A percentile compares a stretch with the other conserved stretches of the same genome.
Evolutionary conservation across 2,329 filamentous ascomycete genomes (phyloP).

Genomic region (Zasmidium cellare): DNA sequence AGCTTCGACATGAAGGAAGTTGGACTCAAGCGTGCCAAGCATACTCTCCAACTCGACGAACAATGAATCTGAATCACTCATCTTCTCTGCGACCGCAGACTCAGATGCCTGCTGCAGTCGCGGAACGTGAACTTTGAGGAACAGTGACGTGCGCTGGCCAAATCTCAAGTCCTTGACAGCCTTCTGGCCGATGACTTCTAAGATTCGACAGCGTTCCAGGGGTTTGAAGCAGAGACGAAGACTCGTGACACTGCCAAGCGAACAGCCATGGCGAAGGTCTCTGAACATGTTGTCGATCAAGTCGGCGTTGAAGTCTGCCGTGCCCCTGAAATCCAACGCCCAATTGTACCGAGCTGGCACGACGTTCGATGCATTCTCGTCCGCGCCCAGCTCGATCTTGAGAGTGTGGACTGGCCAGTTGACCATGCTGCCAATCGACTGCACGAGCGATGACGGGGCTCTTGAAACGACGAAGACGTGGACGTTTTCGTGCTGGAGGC

Average conservation of each 20-base stretch:
- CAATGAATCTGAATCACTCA: conserved; percentile 27
- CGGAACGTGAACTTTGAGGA: conserved; percentile 30
- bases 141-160: conserved; percentile 28
- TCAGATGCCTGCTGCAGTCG: conserved; percentile 10
- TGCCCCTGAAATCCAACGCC: conserved; percentile 10
- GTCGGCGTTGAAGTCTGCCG: conserved; percentile 11
- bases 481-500: conserved; percentile 3
- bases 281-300: conserved; percentile 14
- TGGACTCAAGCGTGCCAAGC: conserved; percentile 32
- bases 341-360: conserved; percentile 8
- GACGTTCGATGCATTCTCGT: not conserved
- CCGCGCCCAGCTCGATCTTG: conserved; percentile 15
- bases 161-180: conserved; percentile 25
- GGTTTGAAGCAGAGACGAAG: conserved; percentile 34
- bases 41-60: conserved; percentile 36
- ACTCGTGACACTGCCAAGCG: conserved; percentile 26
- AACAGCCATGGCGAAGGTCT: conserved; percentile 15
- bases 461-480: conserved; percentile 18
- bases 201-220: conserved; percentile 22
- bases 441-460: conserved; percentile 13
- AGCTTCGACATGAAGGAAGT: conserved; percentile 34
- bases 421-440: conserved; percentile 8
- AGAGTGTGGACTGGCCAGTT: conserved; percentile 19
- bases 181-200: conserved; percentile 33
- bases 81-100: conserved; percentile 1